Percentiles rank a stretch among this genome's conserved stretches.
Conservation (phyloP, 2,329 filamentous ascomycete species). For the Neopestalotiopsis sp. region DNA sequence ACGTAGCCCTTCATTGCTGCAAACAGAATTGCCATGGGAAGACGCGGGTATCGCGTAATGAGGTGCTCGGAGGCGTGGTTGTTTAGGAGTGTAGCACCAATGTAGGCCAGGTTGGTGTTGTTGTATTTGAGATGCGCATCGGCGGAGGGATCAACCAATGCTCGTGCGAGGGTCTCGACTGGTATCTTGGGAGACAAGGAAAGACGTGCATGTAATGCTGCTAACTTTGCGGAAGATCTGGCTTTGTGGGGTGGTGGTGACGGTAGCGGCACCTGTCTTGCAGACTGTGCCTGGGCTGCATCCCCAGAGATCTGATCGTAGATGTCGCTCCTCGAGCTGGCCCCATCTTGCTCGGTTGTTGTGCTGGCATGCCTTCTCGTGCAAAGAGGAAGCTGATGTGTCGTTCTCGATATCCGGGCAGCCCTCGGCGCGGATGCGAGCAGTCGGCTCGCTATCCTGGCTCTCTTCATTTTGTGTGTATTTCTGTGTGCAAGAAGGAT, state of each 20-base stretch:
- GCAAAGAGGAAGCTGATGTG: constrained; percentile 15
- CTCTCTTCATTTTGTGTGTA: constrained; percentile 59
- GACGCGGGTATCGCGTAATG: constrained; percentile 85
- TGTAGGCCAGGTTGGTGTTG: constrained; percentile 80
- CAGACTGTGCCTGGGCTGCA: not conserved
- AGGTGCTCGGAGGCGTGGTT: constrained; percentile 91
- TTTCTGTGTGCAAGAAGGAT: constrained; percentile 1
- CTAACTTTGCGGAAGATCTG: constrained; percentile 81
- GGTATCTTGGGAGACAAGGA: constrained; percentile 82
- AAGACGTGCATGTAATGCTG: constrained; percentile 89
- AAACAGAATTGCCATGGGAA: constrained; percentile 88
- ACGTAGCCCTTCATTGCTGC: constrained; percentile 85
- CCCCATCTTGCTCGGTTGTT: constrained; percentile 5
- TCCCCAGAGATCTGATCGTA: not conserved
- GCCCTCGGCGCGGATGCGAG: constrained; percentile 48
- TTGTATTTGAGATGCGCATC: constrained; percentile 84
- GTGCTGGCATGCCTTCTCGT: constrained; percentile 22
- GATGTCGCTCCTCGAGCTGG: not conserved
- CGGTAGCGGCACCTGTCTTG: constrained; percentile 53
- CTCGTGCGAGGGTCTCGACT: constrained; percentile 82
- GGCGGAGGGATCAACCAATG: constrained; percentile 85
- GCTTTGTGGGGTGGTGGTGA: constrained; percentile 75
- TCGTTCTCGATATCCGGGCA: constrained; percentile 19
- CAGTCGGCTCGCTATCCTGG: constrained; percentile 67
- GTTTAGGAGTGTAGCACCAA: constrained; percentile 83